Evolutionary conservation across 2,329 filamentous ascomycete species (phyloP), one percentile per base, ranked within the genome.

Genomic region (Penicillium frequentans): DNA sequence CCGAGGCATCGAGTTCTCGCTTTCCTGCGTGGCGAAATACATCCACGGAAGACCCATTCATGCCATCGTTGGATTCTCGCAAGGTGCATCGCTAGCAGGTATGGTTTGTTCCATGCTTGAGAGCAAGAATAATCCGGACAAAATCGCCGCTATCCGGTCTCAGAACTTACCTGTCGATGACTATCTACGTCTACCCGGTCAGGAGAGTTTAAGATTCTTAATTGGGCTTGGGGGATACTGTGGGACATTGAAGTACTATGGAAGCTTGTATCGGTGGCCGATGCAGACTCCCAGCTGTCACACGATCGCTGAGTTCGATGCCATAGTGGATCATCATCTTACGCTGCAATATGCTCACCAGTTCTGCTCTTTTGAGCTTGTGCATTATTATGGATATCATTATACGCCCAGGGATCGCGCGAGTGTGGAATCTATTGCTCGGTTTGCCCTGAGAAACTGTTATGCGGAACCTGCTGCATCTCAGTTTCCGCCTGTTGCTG

Each of bases 51-150:
- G 46, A 33, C 55, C 58, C 5, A 55, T 60, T 19, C 55, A 60
- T 26, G 58, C 31, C 1, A 37, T 55, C 5, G 48, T 56, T 10
- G 55, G 55, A 21, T 60, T 58, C 37, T 60, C 58, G 3, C 58
- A 60, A 14, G 58, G 58, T 8, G 55, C 35, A 5, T 48, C 31
- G 5, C 8, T 60, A 3, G 48, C 48, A 11, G 52, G 42, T 10
- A 60, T 60, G 58, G 13, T 60, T 11, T 37, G 42, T 11, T 57
- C 58, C 10, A 26, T 60, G 9, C 42, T 52, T 3, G 55, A 60
- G 21, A 49, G 52, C 26, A 3, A 10, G 2, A 29, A 33, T 14
- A 49, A 60, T n/a, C 49, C 55, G 7, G 37, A 58, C 6, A 57
- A 50, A 37, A 26, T 37, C 6, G 35, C 45, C 3, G 47, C 52